phyloP scores from a whole-genome alignment of 176 grass and related monocot species.

The Pontederia crassipes region DNA sequence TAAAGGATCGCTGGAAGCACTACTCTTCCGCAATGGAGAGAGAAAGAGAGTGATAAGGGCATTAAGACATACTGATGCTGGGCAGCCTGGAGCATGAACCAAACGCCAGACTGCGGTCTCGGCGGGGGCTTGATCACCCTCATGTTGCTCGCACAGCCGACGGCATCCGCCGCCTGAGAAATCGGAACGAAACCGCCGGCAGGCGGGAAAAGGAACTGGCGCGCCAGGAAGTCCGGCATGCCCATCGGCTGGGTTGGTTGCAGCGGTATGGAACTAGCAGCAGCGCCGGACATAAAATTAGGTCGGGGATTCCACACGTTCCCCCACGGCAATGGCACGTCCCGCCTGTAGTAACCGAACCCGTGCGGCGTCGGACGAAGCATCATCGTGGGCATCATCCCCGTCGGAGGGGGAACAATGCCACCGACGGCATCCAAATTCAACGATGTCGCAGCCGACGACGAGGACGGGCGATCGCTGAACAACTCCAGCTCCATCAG shows the following conservation, averaged over 20 bases:
- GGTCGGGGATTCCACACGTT: too few species aligned
- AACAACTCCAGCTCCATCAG: constrained; percentile 6
- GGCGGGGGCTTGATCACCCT: constrained; percentile 50
- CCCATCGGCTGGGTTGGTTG: too few species aligned
- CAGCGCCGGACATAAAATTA: too few species aligned
- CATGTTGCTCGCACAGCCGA: background rate
- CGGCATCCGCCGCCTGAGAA: background rate
- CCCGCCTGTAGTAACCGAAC: too few species aligned
- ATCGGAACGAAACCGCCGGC: background rate
- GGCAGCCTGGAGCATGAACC: constrained; percentile 59
- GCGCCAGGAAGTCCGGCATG: too few species aligned
- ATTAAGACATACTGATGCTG: constrained; percentile 45
- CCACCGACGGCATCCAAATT: background rate
- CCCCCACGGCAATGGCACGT: too few species aligned
- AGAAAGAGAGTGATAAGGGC: background rate
- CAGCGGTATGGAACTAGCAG: too few species aligned
- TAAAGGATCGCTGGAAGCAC: background rate
- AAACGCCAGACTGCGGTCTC: constrained; percentile 49
- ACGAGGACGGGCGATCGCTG: background rate
- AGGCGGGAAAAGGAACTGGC: background rate
- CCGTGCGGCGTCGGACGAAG: too few species aligned
- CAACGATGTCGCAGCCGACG: background rate
- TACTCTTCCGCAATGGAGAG: background rate
- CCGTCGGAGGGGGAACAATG: background rate
- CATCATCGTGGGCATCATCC: background rate